phyloP scores from a whole-genome alignment of 768 basidiomycete genomes.

The Leccinum variicolor region DNA sequence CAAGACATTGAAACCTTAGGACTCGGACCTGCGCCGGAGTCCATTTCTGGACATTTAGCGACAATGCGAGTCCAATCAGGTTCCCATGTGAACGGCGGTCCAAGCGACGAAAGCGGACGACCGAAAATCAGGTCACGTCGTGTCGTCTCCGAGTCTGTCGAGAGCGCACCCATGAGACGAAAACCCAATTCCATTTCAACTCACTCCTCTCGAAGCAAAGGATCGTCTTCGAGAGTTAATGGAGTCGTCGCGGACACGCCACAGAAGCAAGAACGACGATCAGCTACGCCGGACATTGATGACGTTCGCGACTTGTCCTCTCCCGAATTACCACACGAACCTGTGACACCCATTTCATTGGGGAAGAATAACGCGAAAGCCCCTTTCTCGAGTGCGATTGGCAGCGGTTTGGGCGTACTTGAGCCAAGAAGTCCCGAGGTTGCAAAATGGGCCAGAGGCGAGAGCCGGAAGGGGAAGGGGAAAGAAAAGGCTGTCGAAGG shows the following conservation, averaged over 20 bases:
- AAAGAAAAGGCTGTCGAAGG: conserved; percentile 22
- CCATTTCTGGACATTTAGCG: conserved; percentile 28
- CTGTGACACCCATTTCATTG: conserved; percentile 31
- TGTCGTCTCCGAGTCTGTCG: conserved; percentile 17
- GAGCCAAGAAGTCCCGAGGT: conserved; percentile 55
- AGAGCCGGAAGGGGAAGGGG: conserved; percentile 30
- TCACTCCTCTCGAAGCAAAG: conserved; percentile 1
- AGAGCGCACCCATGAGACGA: conserved; percentile 4
- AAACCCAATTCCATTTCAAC: conserved; percentile 1
- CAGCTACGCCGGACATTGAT: conserved; percentile 13
- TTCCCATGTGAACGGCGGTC: conserved; percentile 1
- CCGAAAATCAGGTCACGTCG: conserved; percentile 11
- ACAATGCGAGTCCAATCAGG: conserved; percentile 19
- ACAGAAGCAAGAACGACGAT: conserved; percentile 8
- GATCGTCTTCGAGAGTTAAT: conserved; percentile 7
- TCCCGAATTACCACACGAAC: conserved; percentile 31
- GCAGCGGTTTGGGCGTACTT: conserved; percentile 30
- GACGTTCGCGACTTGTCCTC: conserved; percentile 21
- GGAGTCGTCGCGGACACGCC: neutral
- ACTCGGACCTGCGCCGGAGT: conserved; percentile 22
- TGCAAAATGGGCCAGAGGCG: conserved; percentile 47
- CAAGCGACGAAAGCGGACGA: conserved; percentile 1
- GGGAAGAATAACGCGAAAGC: conserved; percentile 20
- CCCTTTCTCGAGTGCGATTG: conserved; percentile 1
- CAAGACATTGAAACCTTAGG: conserved; percentile 10